Percentiles rank a stretch among this genome's conserved stretches.
These are phyloP conservation scores for Barnettozyma sp. DNA, from an alignment of 805 yeast genomes.

Conservation along the genomic window DNA sequence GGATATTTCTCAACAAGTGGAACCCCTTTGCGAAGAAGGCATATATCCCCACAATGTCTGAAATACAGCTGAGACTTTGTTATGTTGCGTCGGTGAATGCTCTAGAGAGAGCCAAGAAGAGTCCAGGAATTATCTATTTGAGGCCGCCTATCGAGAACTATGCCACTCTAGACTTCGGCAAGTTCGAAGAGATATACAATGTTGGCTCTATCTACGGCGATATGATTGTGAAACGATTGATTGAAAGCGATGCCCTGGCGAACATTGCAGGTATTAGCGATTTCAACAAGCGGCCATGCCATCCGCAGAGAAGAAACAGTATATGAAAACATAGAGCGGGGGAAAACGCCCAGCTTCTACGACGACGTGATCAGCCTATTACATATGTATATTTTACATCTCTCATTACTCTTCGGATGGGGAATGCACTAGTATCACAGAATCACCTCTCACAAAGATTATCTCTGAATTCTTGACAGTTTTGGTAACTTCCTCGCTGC, in stretches of 20 bases:
- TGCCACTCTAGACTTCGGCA: conserved; percentile 88
- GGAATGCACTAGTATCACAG: conserved; percentile 76
- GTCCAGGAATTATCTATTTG: conserved; percentile 79
- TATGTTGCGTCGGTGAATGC: conserved; percentile 95
- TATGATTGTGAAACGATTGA: conserved; percentile 44
- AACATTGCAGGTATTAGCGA: conserved; percentile 46
- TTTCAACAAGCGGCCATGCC: conserved; percentile 26
- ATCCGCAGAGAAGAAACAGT: conserved; percentile 56
- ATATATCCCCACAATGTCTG: conserved; percentile 89
- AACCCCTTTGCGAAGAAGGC: conserved; percentile 87
- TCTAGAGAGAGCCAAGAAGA: conserved; percentile 73
- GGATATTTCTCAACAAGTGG: conserved; percentile 84
- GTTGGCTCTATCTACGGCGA: conserved; percentile 77
- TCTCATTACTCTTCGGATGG: conserved; percentile 29
- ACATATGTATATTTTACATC: too few species aligned
- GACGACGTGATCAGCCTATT: too few species aligned
- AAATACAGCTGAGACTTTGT: conserved; percentile 86
- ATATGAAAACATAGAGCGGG: too few species aligned
- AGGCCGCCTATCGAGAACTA: conserved; percentile 92
- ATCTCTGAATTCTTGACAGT: conserved; percentile 62
- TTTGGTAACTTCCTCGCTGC: conserved; percentile 29
- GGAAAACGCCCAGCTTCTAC: too few species aligned
- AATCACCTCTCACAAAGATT: conserved; percentile 97
- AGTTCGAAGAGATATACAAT: conserved; percentile 80
- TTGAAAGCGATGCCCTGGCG: conserved; percentile 50